phyloP scores from a whole-genome alignment of 1,284 basidiomycete species.

The Anthracocystis walkeri region DNA sequence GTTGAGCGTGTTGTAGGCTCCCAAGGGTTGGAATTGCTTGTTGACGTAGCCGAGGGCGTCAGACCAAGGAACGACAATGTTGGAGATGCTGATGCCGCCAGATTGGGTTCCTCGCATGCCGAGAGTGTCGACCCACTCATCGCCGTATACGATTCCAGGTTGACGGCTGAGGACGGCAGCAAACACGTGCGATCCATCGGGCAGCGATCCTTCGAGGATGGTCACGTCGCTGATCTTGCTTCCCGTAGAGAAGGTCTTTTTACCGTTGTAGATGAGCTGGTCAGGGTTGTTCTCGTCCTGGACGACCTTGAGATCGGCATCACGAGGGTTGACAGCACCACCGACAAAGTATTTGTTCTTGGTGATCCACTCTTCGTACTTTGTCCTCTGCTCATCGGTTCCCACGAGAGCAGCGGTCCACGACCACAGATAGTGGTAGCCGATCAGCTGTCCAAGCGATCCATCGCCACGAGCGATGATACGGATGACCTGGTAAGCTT shows the following conservation, averaged over 20 bases:
- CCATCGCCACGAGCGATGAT: slow-evolving; percentile 66
- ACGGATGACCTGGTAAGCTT: slow-evolving; percentile 62
- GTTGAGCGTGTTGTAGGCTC: slow-evolving; percentile 68
- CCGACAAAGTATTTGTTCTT: slow-evolving; percentile 65
- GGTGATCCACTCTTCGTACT: slow-evolving; percentile 53
- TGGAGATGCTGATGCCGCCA: slow-evolving; percentile 62
- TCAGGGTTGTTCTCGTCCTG: slow-evolving; percentile 52
- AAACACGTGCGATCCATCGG: slow-evolving; percentile 64
- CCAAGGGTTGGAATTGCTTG: slow-evolving; percentile 59
- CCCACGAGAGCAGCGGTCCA: slow-evolving; percentile 64
- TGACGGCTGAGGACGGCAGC: slow-evolving; percentile 63
- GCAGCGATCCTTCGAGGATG: slow-evolving; percentile 67
- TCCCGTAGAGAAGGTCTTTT: slow-evolving; percentile 69
- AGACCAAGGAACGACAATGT: slow-evolving; percentile 62
- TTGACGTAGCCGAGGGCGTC: slow-evolving; percentile 63
- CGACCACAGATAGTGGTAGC: slow-evolving; percentile 63
- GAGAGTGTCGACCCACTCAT: slow-evolving; percentile 70
- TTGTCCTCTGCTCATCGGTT: slow-evolving; percentile 58
- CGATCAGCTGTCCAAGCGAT: slow-evolving; percentile 61
- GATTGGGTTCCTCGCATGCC: slow-evolving; percentile 68
- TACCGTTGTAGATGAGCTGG: slow-evolving; percentile 65
- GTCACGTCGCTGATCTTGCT: slow-evolving; percentile 68
- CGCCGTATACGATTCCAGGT: slow-evolving; percentile 66
- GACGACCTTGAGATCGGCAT: slow-evolving; percentile 63
- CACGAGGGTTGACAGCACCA: slow-evolving; percentile 69